Conservation (phyloP, 306 rosid species). For the Oemleria cerasiformis region DNA sequence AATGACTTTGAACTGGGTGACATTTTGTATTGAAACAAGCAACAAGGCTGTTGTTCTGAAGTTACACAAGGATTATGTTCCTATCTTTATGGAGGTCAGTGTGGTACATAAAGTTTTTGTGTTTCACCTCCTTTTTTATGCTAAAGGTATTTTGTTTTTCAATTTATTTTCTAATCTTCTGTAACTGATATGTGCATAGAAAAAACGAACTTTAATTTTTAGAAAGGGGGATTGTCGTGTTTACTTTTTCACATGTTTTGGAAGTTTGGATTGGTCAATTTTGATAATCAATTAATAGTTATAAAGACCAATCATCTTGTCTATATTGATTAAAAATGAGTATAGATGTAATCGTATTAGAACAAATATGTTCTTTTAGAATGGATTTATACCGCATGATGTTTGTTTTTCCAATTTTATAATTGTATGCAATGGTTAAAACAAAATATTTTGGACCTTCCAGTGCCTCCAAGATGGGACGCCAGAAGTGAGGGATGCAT, state of each 20-base stretch:
- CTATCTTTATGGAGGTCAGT: conserved; percentile 97
- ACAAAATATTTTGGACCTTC: conserved; percentile 29
- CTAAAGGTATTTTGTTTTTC: not conserved
- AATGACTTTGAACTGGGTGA: conserved; percentile 76
- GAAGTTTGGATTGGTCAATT: not conserved
- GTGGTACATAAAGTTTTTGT: conserved; percentile 8
- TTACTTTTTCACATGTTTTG: not conserved
- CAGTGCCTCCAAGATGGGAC: conserved; percentile 92
- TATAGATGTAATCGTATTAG: not conserved
- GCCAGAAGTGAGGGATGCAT: conserved; percentile 98
- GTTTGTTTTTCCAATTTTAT: not conserved
- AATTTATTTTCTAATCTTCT: not conserved
- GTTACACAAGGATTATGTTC: conserved; percentile 94
- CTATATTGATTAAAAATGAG: not conserved
- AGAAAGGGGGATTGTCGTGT: not conserved
- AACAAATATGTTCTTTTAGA: not conserved
- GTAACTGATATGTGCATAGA: not conserved
- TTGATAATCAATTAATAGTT: not conserved
- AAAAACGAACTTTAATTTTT: not conserved
- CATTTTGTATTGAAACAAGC: conserved; percentile 90
- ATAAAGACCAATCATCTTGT: too few relatives aligned
- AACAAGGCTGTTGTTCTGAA: conserved; percentile 69
- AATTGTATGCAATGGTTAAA: conserved; percentile 2
- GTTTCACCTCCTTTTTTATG: not conserved
- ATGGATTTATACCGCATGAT: not conserved